A percentile compares a stretch with the other conserved stretches of the same genome.
Conservation (phyloP, 176 grass and related monocot species). For the Eremochloa ophiuroides region DNA sequence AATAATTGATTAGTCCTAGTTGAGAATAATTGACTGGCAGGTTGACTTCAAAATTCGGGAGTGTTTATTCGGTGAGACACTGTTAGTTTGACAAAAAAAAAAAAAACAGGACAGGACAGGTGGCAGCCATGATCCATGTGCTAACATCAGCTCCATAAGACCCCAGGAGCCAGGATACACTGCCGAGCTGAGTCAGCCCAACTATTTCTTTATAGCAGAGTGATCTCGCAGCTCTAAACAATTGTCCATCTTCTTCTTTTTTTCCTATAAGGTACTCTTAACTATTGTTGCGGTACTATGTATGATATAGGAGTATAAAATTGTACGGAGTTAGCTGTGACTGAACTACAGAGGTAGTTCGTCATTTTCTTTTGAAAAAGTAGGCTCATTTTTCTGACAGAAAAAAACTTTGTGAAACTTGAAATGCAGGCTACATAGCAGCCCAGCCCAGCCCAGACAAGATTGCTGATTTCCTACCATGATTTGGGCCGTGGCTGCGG, state of each 20-base stretch:
- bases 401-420: background rate
- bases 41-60: conserved; percentile 13
- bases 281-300: background rate
- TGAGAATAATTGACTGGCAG: background rate
- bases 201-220: background rate
- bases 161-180: background rate
- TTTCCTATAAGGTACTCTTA: background rate
- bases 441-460: background rate
- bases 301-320: background rate
- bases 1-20: conserved; percentile 16
- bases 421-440: no score
- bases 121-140: conserved; percentile 26
- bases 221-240: background rate
- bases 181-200: background rate
- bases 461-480: background rate
- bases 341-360: background rate
- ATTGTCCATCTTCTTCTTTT: background rate
- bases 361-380: background rate
- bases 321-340: background rate
- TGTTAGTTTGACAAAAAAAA: conserved; percentile 16
- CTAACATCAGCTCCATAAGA: conserved; percentile 4
- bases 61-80: background rate
- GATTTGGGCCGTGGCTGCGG: background rate
- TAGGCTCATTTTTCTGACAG: background rate
- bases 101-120: conserved; percentile 16